Conservation (phyloP, 2,329 filamentous ascomycete species). For the Fulvia fulva region DNA sequence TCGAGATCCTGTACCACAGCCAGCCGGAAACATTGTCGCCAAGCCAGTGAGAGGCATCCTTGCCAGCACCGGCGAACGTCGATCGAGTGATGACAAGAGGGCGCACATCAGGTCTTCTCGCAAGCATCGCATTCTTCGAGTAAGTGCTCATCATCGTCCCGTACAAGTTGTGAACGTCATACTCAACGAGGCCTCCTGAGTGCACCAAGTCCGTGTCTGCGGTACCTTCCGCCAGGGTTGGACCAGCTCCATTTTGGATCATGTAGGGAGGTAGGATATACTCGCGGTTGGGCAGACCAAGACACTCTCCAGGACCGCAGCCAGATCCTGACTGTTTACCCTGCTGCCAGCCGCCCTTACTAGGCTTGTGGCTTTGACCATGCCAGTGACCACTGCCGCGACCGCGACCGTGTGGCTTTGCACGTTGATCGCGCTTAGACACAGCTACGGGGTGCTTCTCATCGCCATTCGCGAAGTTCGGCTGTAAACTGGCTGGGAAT, state of each 20-base stretch:
- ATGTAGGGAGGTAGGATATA: slow-evolving; percentile 49
- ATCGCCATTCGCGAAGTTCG: too few species aligned
- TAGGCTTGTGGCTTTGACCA: not conserved
- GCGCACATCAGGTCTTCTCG: slow-evolving; percentile 58
- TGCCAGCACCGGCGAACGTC: slow-evolving; percentile 68
- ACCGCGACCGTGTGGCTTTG: too few species aligned
- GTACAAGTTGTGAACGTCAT: slow-evolving; percentile 73
- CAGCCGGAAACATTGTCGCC: slow-evolving; percentile 48
- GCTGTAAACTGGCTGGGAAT: too few species aligned
- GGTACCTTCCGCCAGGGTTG: slow-evolving; percentile 40
- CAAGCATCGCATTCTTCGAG: slow-evolving; percentile 62
- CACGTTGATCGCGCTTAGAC: too few species aligned
- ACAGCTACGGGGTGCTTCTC: too few species aligned
- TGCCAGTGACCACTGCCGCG: slow-evolving; percentile 1
- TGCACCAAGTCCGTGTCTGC: slow-evolving; percentile 65
- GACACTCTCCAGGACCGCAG: slow-evolving; percentile 54
- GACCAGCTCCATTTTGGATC: slow-evolving; percentile 58
- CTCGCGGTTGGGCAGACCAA: slow-evolving; percentile 38
- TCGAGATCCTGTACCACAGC: slow-evolving; percentile 42
- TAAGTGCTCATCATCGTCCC: slow-evolving; percentile 68
- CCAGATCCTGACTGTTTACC: slow-evolving; percentile 48
- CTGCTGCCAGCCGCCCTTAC: slow-evolving; percentile 10
- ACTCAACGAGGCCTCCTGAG: slow-evolving; percentile 61
- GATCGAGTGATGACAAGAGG: slow-evolving; percentile 71
- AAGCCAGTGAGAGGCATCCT: slow-evolving; percentile 56